Percentiles rank a stretch among this genome's conserved stretches.
Conservation (phyloP, 1,284 basidiomycete species). For the Gastroboletus turbinatus region DNA sequence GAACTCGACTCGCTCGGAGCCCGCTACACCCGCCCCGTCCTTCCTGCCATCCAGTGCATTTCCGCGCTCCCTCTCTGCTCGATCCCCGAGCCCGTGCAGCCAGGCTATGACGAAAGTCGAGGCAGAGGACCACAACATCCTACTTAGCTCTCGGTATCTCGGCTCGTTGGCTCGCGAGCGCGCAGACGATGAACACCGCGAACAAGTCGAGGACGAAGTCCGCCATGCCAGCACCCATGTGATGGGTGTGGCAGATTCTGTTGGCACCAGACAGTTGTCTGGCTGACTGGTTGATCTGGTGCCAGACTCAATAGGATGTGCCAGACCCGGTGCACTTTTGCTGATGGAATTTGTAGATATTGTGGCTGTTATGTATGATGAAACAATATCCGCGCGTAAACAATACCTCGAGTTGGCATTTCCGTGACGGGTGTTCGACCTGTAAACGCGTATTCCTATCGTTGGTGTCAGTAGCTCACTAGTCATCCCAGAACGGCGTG, state of each 20-base stretch:
- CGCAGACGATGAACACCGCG: slow-evolving; percentile 41
- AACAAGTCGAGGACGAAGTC: slow-evolving; percentile 41
- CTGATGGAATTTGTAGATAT: no score
- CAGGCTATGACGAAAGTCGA: slow-evolving; percentile 49
- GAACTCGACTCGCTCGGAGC: slow-evolving; percentile 45
- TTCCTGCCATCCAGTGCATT: slow-evolving; percentile 42
- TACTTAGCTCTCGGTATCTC: slow-evolving; percentile 39
- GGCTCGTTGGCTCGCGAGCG: slow-evolving; percentile 47
- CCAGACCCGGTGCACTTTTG: no score
- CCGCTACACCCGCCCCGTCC: slow-evolving; percentile 18
- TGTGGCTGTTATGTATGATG: no score
- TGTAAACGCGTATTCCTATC: slow-evolving; percentile 88
- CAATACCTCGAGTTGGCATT: slow-evolving; percentile 84
- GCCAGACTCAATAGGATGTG: no score
- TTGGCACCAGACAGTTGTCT: no score
- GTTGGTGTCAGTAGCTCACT: slow-evolving; percentile 2
- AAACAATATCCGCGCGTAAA: not conserved
- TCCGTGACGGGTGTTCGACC: slow-evolving; percentile 96
- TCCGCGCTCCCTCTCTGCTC: slow-evolving; percentile 44
- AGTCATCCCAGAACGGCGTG: no score
- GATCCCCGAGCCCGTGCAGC: slow-evolving; percentile 35
- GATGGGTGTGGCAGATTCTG: no score
- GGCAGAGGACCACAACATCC: slow-evolving; percentile 42
- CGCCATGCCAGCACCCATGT: no score
- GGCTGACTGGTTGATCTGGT: no score